Base-by-base conservation (phyloP, 768 basidiomycete species). In the Tricholoma sp. region DNA sequence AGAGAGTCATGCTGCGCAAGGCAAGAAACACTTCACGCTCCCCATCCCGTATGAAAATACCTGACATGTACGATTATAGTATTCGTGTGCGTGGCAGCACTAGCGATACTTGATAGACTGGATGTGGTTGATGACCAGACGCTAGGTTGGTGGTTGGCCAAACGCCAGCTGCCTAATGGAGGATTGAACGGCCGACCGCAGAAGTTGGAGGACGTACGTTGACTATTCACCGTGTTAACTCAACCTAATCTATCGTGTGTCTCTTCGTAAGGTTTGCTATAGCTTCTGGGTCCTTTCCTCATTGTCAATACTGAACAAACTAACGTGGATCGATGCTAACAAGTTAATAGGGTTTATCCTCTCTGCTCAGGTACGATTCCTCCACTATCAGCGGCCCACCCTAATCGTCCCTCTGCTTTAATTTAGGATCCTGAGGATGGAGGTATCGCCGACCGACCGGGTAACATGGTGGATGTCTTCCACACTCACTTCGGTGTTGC, bases 161-260 rank as follows among this genome's bases (percentile, higher is more conserved):
- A 98, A 67, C 79, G 97, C 6, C 97, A 99, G 68, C 77, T 97
- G 11, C 89, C 94, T 0, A 93, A 83, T 64, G 97, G 97, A 7
- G 97, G 97, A 0, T 74, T 99, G 58, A 98, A 98, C 63, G 97
- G 96, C 0, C 79, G 97, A n/a, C 97, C 97, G 9, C 93, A 99
- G 69, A 99, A 99, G 73, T 76, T 98, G 32, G 92, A 94, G 73
- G 96, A 98, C 67, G 97, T 96, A 63, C 63, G 29, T 34, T 32
- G 45, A 45, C 21, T 10, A 32, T 51, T 43, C 19, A 14, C 11
- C 31, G 27, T 39, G 56, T 37, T 18, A 6, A 19, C 54, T 31
- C 27, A 74, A 16, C 27, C 51, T 50, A 46, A 5, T 49, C 8
- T 21, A 14, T 24, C 5, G n/a, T 29, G n/a, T 32, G 21, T 58